Evolutionary conservation across 2,329 filamentous ascomycete species (phyloP), one percentile per base, ranked within the genome.

Genomic region (Incumbomyces lentus): DNA sequence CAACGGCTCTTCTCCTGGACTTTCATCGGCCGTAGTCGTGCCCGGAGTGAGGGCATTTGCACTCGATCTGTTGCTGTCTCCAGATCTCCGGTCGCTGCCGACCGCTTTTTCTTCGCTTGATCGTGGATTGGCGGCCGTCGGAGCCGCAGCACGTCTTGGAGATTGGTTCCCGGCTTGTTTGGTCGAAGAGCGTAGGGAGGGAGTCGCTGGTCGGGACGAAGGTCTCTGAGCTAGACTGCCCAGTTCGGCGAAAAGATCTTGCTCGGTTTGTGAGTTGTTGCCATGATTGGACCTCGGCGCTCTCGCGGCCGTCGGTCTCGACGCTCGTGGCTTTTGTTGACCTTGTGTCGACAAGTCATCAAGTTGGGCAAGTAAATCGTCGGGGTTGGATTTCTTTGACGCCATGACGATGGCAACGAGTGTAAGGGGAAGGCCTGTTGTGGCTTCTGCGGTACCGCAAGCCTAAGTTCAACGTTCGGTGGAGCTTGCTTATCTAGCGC

Each of bases 161-260:
- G 72, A 72, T 29, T 73, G 65, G 38, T 71, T 68, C 29, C 66
- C 61, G 14, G 67, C 64, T 50, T 74, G 78, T 55, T 78, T 76
- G 52, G 66, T 53, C 51, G 60, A 57, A 68, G 71, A 38, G 69
- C 69, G 48, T 70, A 72, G 49, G 73, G 64, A 56, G 86, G 90
- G 92, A 1, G 90, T 96, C 59, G 86, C 82, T 13, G 90, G 86
- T 40, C 89, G 81, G 53, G 81, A 81, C 51, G 71, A 60, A 29
- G 85, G 76, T 60, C 82, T 73, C 63, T 85, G 80, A 58, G 79
- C 86, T 36, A 94, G 78, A 57, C 82, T 81, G 63, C 93, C 86
- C 51, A 96, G 78, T 58, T 95, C 89, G 52, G 88, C 88, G 33
- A 96, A 76, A 48, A 90, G 79, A 62, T 95, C 88, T 57, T 86